Conservation (phyloP, 176 grass and related monocot genomes). For the Carex myosuroides region DNA sequence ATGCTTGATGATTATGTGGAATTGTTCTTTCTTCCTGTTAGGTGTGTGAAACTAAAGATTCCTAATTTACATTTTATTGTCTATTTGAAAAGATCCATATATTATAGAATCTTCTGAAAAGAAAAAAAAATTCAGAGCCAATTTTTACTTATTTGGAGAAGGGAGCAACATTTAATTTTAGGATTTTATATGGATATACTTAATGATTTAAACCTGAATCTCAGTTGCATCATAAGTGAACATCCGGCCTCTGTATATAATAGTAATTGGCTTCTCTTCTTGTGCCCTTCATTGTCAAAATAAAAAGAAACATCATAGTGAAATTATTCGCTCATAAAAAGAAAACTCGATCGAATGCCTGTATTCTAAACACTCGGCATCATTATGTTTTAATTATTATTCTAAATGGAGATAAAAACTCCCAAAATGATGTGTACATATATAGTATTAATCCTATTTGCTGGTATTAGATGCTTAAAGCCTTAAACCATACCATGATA, state of each 20-base stretch:
- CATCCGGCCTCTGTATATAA: conserved; percentile 7
- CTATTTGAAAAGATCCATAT: neutral
- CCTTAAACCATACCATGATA: neutral
- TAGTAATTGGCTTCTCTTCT: conserved; percentile 14
- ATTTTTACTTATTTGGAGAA: neutral
- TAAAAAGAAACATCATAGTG: neutral
- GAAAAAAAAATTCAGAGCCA: neutral
- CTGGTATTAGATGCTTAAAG: neutral
- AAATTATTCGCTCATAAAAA: neutral
- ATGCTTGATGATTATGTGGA: neutral
- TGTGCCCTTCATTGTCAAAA: neutral
- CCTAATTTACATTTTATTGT: too few relatives aligned
- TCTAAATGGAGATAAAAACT: neutral
- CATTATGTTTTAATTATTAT: neutral
- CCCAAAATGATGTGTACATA: neutral
- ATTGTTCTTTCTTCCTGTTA: neutral
- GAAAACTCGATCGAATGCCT: neutral
- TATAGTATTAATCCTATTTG: neutral
- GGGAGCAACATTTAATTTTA: neutral
- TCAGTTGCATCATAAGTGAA: conserved; percentile 21
- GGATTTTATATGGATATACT: neutral
- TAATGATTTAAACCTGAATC: conserved; percentile 8
- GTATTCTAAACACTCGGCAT: neutral
- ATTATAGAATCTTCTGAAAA: neutral
- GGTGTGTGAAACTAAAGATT: too few relatives aligned